A percentile compares a stretch with the other conserved stretches of the same genome.
phyloP scores from a whole-genome alignment of 2,329 filamentous ascomycete genomes.

The Tolypocladium tropicale region DNA sequence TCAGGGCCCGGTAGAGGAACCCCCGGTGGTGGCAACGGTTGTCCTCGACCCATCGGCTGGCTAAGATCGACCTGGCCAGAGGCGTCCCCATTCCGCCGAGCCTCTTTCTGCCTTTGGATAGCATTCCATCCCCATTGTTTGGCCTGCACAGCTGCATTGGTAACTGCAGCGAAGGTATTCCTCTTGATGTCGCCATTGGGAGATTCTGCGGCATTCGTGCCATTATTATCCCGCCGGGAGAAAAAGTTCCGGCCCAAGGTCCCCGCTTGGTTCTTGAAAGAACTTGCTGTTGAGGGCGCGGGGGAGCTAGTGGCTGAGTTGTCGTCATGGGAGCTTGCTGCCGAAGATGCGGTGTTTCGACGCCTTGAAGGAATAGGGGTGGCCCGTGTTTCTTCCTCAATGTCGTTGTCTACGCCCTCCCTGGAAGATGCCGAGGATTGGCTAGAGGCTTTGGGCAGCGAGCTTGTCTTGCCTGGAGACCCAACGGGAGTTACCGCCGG shows the following conservation, averaged over 20 bases:
- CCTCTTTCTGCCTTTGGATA: constrained; percentile 38
- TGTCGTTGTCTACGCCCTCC: constrained; percentile 31
- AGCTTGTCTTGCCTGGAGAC: constrained; percentile 23
- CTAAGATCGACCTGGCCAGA: constrained; percentile 31
- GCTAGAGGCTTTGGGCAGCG: constrained; percentile 29
- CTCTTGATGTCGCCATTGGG: constrained; percentile 30
- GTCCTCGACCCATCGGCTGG: constrained; percentile 73
- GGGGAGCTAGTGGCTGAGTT: constrained; percentile 13
- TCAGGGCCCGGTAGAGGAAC: constrained; percentile 61
- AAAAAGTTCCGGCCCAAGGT: constrained; percentile 30
- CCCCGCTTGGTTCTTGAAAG: constrained; percentile 28
- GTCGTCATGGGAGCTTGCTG: constrained; percentile 14
- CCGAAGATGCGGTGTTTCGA: constrained; percentile 28
- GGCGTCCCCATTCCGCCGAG: constrained; percentile 21
- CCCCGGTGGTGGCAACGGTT: constrained; percentile 72
- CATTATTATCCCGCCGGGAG: constrained; percentile 24
- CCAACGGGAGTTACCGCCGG: constrained; percentile 33
- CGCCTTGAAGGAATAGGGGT: constrained; percentile 17
- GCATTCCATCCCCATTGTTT: constrained; percentile 51
- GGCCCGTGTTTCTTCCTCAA: constrained; percentile 17
- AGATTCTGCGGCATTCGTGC: constrained; percentile 24
- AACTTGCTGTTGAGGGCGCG: constrained; percentile 23
- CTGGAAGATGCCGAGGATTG: constrained; percentile 40
- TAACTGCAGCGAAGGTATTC: constrained; percentile 42
- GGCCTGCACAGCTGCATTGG: constrained; percentile 44